Percentiles rank a stretch among this genome's conserved stretches.
Evolutionary conservation across 1,284 basidiomycete genomes (phyloP).

Genomic region (Naganishia cerealis): DNA sequence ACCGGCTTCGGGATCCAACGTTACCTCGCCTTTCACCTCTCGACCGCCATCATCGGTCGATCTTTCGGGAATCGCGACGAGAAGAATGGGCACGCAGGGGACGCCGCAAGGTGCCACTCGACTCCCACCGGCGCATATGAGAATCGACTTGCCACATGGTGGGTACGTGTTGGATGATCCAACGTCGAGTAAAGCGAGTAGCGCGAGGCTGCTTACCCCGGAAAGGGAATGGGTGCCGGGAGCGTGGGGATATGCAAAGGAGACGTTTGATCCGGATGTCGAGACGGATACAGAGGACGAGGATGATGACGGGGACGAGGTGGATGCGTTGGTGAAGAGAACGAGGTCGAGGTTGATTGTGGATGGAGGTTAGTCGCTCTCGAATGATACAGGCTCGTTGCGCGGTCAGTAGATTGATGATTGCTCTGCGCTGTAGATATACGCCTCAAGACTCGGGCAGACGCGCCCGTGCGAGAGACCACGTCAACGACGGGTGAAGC

Average conservation of each 20-base stretch:
- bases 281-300: slow-evolving; percentile 30
- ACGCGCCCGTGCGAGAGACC: slow-evolving; percentile 1
- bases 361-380: slow-evolving; percentile 26
- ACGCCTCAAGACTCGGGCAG: slow-evolving; percentile 12
- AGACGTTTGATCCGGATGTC: slow-evolving; percentile 33
- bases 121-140: neutral
- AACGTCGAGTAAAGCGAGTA: slow-evolving; percentile 26
- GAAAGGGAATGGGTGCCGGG: slow-evolving; percentile 34
- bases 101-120: neutral
- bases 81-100: neutral
- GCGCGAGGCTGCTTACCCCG: slow-evolving; percentile 30
- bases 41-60: slow-evolving; percentile 4
- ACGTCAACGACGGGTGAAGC: neutral
- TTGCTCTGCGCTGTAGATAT: slow-evolving; percentile 3
- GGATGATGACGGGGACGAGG: slow-evolving; percentile 18
- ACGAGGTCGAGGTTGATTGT: slow-evolving; percentile 28
- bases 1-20: slow-evolving; percentile 10
- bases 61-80: slow-evolving; percentile 1
- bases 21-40: slow-evolving; percentile 6
- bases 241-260: slow-evolving; percentile 32
- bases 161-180: slow-evolving; percentile 16
- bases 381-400: neutral
- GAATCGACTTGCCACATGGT: slow-evolving; percentile 18
- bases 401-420: neutral
- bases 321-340: slow-evolving; percentile 1